Base-by-base conservation (phyloP, 108 stramenopile genomes). In the Phaeodactylum tricornutum region DNA sequence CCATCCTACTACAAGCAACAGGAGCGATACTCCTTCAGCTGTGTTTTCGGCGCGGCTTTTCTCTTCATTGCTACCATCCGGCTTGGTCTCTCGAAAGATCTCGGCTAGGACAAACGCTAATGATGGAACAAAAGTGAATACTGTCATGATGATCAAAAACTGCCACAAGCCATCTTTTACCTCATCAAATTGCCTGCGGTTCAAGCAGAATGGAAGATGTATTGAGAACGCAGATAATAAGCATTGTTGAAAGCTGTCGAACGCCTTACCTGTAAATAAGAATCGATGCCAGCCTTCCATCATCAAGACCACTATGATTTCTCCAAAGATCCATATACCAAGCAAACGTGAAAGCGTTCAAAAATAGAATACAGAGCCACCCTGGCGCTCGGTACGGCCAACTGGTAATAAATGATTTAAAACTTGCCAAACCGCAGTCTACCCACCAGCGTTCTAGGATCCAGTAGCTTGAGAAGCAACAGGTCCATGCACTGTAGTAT, bases 301-400 rank as follows among this genome's bases (percentile, higher is more conserved):
- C 19, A 45, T 45, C 41, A 11, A 24, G 17, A n/a, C 53, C 41
- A 5, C 49, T 35, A 62, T 61, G 62, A 34, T 69, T 61, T 16
- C 31, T 33, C 25, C 32, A 71, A 17, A 69, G 26, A 50, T 85
- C 84, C 9, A 79, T 14, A 27, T 66, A 74, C 61, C 73, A 85
- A 22, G 61, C 54, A 7, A 85, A 59, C 16, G 72, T 64, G 5
- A 73, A 53, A 36, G 79, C 66, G 20, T 58, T 49, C 2, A 64
- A 39, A 21, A 78, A 41, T 30, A 73, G 63, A 20, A 75, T 70
- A 0, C 75, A 57, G 43, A 82, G 74, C 80, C 80, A 87, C 24
- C 70, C 62, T 8, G 80, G 78, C 29, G 77, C 64, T 26, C 85
- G 69, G 47, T 77, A 66, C 0, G 85, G 85, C 85, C 80, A 82